A percentile compares a stretch with the other conserved stretches of the same genome.
phyloP scores from a whole-genome alignment of 306 rosid species.

The Sindora glabra region DNA sequence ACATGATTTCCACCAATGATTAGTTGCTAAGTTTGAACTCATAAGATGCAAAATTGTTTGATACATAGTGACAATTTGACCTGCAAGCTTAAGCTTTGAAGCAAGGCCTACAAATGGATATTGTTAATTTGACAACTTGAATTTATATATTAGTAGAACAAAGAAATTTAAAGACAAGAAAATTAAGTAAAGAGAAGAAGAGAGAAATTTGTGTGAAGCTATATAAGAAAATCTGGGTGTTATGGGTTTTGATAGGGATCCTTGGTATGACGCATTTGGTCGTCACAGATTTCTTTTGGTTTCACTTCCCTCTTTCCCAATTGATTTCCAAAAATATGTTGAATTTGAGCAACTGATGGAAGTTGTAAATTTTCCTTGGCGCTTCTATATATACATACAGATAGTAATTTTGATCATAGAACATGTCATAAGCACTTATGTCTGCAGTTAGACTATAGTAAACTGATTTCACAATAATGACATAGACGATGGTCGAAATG shows the following conservation, averaged over 20 bases:
- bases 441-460: background rate
- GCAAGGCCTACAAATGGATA: background rate
- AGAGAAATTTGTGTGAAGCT: background rate
- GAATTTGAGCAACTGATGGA: background rate
- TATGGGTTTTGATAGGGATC: background rate
- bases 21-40: background rate
- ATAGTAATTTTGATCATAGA: background rate
- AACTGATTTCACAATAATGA: conserved; percentile 8
- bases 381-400: background rate
- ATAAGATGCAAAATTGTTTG: background rate
- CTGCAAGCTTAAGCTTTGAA: background rate
- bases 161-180: background rate
- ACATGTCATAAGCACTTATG: background rate
- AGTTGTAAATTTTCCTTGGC: background rate
- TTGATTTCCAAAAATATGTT: background rate
- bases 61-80: background rate
- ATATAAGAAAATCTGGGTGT: background rate
- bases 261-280: background rate
- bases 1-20: background rate
- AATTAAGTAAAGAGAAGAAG: background rate
- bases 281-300: background rate
- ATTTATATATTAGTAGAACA: background rate
- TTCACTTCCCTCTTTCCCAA: conserved; percentile 2
- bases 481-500: conserved; percentile 13
- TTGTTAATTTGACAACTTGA: background rate